Evolutionary conservation across 192 early-diverging fungal genomes (phyloP), one percentile per base, ranked within the genome.

Genomic region (Backusella circina): DNA sequence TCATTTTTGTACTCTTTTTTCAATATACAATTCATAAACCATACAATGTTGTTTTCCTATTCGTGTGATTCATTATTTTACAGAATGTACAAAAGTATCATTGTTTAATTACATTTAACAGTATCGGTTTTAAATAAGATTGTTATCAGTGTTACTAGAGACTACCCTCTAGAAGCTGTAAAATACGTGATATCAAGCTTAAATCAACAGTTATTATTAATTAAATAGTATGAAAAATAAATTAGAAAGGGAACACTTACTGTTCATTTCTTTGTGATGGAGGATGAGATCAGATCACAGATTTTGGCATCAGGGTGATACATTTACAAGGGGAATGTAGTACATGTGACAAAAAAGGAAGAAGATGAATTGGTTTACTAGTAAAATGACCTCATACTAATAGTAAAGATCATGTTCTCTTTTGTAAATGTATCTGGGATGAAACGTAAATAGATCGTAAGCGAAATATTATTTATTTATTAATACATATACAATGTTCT

Each of bases 1-100:
- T 70, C 64, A 26, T 26, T 70, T 57, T 70, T n/a, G n/a, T n/a
- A n/a, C n/a, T n/a, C n/a, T 18, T 54, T 70, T 35, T 41, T 16
- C 15, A 41, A 41, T 16, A 16, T 6, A 44, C 13, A 47, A 47
- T 2, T 5, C 6, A n/a, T n/a, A 47, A 47, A 6, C 44, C 44
- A n/a, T 47, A 6, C 16, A 47, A n/a, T 18, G 5, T 2, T 5
- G n/a, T 47, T 35, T 47, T 47, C 3, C 15, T 47, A n/a, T 47
- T 47, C 6, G 44, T 47, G 18, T 47, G 44, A n/a, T 47, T 47
- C 16, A 39, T 0, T 21, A n/a, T 47, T 47, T 47, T 47, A n/a
- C 44, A 47, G 18, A 47, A n/a, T 6, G 18, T 18, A 47, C 6
- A 21, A 41, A 47, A 18, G 5, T 18, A 18, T n/a, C 18, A 47